Percentiles rank a stretch among this genome's conserved stretches.
These are phyloP conservation scores for Xerophyta viscosa DNA, from an alignment of 106 monocot genomes.

Conservation along the genomic window DNA sequence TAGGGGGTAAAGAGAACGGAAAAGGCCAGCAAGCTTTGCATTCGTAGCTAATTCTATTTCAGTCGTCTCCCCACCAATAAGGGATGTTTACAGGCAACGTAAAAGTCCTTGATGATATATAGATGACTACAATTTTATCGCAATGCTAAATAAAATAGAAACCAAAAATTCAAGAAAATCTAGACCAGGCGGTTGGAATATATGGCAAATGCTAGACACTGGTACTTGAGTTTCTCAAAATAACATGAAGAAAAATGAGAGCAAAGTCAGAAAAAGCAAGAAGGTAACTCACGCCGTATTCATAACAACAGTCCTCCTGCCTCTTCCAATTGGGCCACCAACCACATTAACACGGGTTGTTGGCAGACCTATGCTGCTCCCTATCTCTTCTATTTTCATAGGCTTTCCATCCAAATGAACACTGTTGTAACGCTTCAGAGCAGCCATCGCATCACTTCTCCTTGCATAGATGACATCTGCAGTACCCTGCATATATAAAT, in stretches of 20 bases:
- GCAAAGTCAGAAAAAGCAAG: not conserved
- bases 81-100: no score
- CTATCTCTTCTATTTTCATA: conserved; percentile 96
- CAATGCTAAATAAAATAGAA: no score
- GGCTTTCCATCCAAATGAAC: conserved; percentile 95
- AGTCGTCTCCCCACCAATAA: no score
- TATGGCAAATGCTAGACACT: not conserved
- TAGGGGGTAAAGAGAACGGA: no score
- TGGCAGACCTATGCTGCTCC: conserved; percentile 43
- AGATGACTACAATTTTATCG: no score
- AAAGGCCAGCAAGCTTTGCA: no score
- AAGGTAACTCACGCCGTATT: conserved; percentile 43
- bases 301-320: conserved; percentile 78
- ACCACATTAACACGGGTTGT: conserved; percentile 55
- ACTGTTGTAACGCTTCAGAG: conserved; percentile 87
- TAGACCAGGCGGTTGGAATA: no score
- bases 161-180: no score
- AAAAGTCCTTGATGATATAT: no score
- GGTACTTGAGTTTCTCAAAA: not conserved
- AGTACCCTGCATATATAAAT: conserved; percentile 52
- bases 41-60: no score
- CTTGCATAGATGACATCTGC: conserved; percentile 81
- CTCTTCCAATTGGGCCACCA: conserved; percentile 52
- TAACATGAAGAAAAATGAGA: no score
- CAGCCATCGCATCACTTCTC: conserved; percentile 82